These are phyloP conservation scores for Claviceps paspali DNA, from an alignment of 2,329 filamentous ascomycete genomes.

Conservation along the genomic window DNA sequence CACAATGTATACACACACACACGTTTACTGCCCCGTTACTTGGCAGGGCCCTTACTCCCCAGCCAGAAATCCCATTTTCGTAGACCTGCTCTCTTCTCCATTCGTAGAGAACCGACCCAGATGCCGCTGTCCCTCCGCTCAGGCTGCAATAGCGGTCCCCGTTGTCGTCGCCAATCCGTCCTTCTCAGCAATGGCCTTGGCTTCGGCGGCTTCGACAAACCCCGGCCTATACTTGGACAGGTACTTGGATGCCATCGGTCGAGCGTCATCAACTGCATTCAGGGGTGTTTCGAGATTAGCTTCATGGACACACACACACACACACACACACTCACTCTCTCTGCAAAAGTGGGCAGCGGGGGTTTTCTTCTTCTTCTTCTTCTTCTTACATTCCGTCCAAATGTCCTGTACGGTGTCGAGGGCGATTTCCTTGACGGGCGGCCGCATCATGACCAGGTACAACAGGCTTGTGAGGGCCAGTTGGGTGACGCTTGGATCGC, in stretches of 20 bases:
- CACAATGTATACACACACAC: not conserved
- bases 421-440: slow-evolving; percentile 46
- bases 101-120: too few species aligned
- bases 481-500: slow-evolving; percentile 48
- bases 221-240: slow-evolving; percentile 44
- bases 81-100: not conserved
- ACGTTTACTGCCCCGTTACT: too few species aligned
- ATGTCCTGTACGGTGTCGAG: slow-evolving; percentile 52
- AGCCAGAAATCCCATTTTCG: too few species aligned
- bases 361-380: too few species aligned
- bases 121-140: slow-evolving; percentile 3
- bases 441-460: slow-evolving; percentile 53
- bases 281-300: too few species aligned
- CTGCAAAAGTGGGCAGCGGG: too few species aligned
- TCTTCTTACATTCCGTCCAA: slow-evolving; percentile 51
- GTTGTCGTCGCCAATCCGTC: slow-evolving; percentile 7
- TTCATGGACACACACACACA: too few species aligned
- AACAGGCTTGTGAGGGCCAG: slow-evolving; percentile 49
- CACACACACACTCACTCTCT: too few species aligned
- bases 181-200: slow-evolving; percentile 11
- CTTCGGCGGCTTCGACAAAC: slow-evolving; percentile 25
- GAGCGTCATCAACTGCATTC: slow-evolving; percentile 41
- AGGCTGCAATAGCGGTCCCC: slow-evolving; percentile 17
- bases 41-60: too few species aligned
- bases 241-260: slow-evolving; percentile 47